Conservation (phyloP, 306 rosid genomes). For the Aeschynomene evenia region DNA sequence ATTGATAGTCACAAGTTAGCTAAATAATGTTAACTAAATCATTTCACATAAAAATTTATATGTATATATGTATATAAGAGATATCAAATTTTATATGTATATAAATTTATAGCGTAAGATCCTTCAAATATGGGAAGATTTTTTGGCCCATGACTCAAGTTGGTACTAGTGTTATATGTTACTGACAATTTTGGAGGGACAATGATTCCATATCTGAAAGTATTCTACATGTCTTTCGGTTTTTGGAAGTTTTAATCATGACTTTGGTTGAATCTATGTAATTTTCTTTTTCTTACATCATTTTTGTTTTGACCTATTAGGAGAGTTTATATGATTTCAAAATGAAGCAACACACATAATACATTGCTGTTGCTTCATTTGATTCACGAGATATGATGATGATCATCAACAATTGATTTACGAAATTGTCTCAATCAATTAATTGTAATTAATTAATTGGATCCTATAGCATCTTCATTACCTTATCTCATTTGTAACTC, state of each 20-base stretch:
- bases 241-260: conserved; percentile 30
- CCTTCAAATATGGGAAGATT: conserved; percentile 20
- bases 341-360: conserved; percentile 39
- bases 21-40: too few relatives aligned
- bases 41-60: too few relatives aligned
- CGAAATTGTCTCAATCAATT: not conserved
- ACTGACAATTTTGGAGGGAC: conserved; percentile 35
- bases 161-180: conserved; percentile 4
- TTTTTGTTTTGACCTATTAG: conserved; percentile 32
- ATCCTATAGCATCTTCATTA: not conserved
- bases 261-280: conserved; percentile 15
- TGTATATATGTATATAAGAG: too few relatives aligned
- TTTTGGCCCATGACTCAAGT: conserved; percentile 15
- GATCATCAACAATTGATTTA: conserved; percentile 5
- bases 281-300: conserved; percentile 22
- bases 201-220: conserved; percentile 43
- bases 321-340: conserved; percentile 1
- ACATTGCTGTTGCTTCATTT: conserved; percentile 2
- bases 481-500: not conserved
- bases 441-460: not conserved
- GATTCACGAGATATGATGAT: conserved; percentile 16
- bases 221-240: conserved; percentile 23
- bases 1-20: too few relatives aligned
- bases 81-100: too few relatives aligned
- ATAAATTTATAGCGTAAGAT: not conserved